Evolutionary conservation across 441 rosid genomes (phyloP), one percentile per base, ranked within the genome.

Genomic region (Viola pubescens): DNA sequence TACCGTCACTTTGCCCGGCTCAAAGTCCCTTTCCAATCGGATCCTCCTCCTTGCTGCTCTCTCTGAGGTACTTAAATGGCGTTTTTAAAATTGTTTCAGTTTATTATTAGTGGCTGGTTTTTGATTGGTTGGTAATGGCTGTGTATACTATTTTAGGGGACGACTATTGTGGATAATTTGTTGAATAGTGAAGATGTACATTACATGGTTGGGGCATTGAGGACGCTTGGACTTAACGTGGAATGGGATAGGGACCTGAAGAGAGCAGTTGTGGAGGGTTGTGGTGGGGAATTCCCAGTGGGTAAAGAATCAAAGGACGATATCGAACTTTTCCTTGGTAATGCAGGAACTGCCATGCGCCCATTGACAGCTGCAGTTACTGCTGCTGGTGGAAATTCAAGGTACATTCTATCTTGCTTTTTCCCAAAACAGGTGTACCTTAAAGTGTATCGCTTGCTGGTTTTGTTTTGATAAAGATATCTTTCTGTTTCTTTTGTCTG

Each of bases 271-370:
- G 95, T 89, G 58, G 88, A 88, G 83, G 98, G 98, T 52, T 89
- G 88, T 52, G 88, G 89, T 4, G 95, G 98, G 60, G 74, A 60
- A 46, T 94, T 92, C 72, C 97, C 95, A 0, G 89, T 74, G 51
- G 83, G 87, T 6, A 69, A 68, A 54, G 89, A 71, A 60, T 65
- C 85, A n/a, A 82, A 73, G 49, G 59, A 68, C 14, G 84, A 78
- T 70, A 61, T 88, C 42, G 85, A 81, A 69, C 94, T 92, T 69
- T 92, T 84, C 85, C 92, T 92, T 5, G 97, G 98, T 42, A 92
- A 92, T 74, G 98, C 98, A 1, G 95, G 95, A 63, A 89, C 98
- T 10, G 97, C 98, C 16, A 89, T 89, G 95, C 97, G 98, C 26
- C 96, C 98, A n/a, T 76, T 92, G 80, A 89, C 98, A 1, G 97